Percentiles rank a stretch among this genome's conserved stretches.
These are phyloP conservation scores for Leishmania braziliensis DNA, from an alignment of 208 protist species.

Conservation along the genomic window DNA sequence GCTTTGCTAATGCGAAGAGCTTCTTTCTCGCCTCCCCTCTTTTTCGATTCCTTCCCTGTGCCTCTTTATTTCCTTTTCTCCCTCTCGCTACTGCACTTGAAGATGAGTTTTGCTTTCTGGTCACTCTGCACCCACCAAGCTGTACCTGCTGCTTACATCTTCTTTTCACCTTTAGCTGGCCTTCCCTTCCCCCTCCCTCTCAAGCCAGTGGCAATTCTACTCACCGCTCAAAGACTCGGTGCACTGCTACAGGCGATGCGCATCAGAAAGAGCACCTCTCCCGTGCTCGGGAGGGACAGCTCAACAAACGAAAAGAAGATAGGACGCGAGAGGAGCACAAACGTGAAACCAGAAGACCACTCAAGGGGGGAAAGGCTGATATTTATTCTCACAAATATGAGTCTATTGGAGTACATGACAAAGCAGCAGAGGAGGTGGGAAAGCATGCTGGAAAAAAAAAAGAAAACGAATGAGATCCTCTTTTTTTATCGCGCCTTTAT, in stretches of 20 bases:
- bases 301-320: neutral
- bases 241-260: neutral
- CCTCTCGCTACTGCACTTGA: neutral
- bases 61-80: neutral
- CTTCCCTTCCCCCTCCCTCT: neutral
- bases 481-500: neutral
- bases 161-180: neutral
- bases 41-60: neutral
- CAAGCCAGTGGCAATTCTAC: neutral
- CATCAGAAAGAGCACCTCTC: neutral
- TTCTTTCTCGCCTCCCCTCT: neutral
- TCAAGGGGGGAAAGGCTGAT: neutral
- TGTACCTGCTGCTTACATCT: neutral
- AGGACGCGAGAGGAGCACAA: neutral
- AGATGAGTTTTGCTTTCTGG: neutral
- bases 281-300: neutral
- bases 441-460: neutral
- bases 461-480: neutral
- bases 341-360: neutral
- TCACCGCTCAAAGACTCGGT: neutral
- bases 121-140: neutral
- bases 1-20: neutral
- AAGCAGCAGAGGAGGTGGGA: neutral
- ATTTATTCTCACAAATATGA: neutral
- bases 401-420: neutral